Conservation (phyloP, 352 stramenopile genomes). For the Phytophthora pseudosyringae region DNA sequence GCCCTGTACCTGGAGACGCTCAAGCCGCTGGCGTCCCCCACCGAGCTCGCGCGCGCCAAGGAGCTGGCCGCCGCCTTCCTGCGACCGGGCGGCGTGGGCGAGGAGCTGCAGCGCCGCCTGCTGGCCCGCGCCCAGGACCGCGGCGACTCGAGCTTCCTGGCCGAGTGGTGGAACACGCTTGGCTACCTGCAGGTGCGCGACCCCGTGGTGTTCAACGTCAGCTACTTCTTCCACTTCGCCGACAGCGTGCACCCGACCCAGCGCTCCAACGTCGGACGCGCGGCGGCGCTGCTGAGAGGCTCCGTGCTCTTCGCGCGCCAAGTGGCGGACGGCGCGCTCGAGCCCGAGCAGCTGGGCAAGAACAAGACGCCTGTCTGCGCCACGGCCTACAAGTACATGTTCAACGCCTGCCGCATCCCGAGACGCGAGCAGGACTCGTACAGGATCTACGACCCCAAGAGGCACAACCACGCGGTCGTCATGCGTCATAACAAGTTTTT, state of each 20-base stretch:
- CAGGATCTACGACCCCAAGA: constrained; percentile 90
- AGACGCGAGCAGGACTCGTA: constrained; percentile 72
- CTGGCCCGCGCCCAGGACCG: constrained; percentile 56
- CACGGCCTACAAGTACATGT: constrained; percentile 95
- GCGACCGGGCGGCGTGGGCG: constrained; percentile 54
- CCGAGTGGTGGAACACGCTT: constrained; percentile 84
- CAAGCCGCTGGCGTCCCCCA: constrained; percentile 75
- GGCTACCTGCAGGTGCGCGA: constrained; percentile 82
- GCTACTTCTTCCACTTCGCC: constrained; percentile 91
- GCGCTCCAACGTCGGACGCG: constrained; percentile 66
- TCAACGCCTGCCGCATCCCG: constrained; percentile 96
- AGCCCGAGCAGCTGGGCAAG: constrained; percentile 89
- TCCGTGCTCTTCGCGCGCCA: constrained; percentile 91
- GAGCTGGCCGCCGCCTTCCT: constrained; percentile 80
- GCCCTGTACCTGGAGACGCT: constrained; percentile 91
- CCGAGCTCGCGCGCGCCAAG: constrained; percentile 79
- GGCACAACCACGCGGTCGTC: constrained; percentile 90
- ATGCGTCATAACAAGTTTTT: constrained; percentile 87
- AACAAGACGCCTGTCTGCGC: constrained; percentile 93
- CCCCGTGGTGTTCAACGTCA: constrained; percentile 89
- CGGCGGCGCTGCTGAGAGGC: constrained; percentile 85
- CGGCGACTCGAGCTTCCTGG: constrained; percentile 70
- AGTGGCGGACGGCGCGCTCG: constrained; percentile 84
- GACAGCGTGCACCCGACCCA: constrained; percentile 67
- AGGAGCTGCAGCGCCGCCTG: constrained; percentile 81